These are phyloP conservation scores for Solanum tarijense DNA, from an alignment of 257 asterid genomes.

Conservation along the genomic window DNA sequence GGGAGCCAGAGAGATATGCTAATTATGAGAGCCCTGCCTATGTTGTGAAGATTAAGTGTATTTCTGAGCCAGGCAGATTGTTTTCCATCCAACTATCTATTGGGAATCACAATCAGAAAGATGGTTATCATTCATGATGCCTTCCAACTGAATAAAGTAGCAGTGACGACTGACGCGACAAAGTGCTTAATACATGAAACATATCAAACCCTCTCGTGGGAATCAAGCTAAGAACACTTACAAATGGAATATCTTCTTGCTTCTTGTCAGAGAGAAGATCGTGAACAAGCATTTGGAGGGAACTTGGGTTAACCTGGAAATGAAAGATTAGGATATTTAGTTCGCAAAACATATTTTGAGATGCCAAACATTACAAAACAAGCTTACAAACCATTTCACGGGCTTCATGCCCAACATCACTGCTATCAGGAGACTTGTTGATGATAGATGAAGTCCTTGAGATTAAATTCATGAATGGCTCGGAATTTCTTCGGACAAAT, in stretches of 20 bases:
- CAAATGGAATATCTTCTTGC: constrained; percentile 71
- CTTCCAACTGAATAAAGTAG: neutral
- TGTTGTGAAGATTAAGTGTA: neutral
- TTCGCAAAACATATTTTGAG: neutral
- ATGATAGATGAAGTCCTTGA: constrained; percentile 39
- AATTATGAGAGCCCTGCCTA: neutral
- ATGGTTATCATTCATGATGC: neutral
- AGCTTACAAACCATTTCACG: constrained; percentile 36
- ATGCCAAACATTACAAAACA: neutral
- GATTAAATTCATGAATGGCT: constrained; percentile 42
- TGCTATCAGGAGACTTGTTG: constrained; percentile 36
- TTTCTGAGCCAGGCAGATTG: neutral
- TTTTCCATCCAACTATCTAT: neutral
- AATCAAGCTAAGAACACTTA: constrained; percentile 23
- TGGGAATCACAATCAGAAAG: neutral
- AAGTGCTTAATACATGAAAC: neutral
- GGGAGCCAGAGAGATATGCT: neutral
- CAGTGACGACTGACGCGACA: neutral
- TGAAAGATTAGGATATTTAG: constrained; percentile 2
- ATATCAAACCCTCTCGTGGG: neutral
- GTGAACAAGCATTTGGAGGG: constrained; percentile 41
- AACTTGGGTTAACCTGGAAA: constrained; percentile 41
- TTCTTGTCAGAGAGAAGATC: constrained; percentile 57
- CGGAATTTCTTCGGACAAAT: constrained; percentile 40
- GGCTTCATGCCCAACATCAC: constrained; percentile 23